Conservation (phyloP, 2,329 filamentous ascomycete species). For the Aspergillus sclerotialis region DNA sequence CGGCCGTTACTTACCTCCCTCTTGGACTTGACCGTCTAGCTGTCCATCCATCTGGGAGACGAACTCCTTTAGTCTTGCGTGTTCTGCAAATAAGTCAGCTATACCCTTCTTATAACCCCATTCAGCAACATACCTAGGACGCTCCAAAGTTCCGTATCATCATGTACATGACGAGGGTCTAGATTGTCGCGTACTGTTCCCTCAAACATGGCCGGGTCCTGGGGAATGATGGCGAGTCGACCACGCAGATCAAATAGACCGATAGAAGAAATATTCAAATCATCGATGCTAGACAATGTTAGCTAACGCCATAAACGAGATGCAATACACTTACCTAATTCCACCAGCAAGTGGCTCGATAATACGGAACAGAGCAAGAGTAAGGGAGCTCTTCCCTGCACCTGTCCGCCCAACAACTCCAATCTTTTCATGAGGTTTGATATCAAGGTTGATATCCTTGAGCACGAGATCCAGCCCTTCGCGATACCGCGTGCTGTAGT, state of each 20-base stretch:
- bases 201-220: slow-evolving; percentile 94
- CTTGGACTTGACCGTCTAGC: slow-evolving; percentile 81
- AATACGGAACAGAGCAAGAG: slow-evolving; percentile 86
- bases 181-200: slow-evolving; percentile 90
- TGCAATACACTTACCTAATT: slow-evolving; percentile 46
- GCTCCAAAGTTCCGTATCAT: slow-evolving; percentile 96
- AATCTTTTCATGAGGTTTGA: slow-evolving; percentile 96
- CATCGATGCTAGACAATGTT: slow-evolving; percentile 62
- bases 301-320: slow-evolving; percentile 6
- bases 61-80: slow-evolving; percentile 89
- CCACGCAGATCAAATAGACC: slow-evolving; percentile 82
- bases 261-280: slow-evolving; percentile 81
- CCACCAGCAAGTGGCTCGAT: slow-evolving; percentile 79
- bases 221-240: slow-evolving; percentile 90
- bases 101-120: slow-evolving; percentile 3
- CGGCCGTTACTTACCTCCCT: slow-evolving; percentile 67
- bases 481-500: slow-evolving; percentile 91
- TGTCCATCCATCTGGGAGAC: slow-evolving; percentile 79
- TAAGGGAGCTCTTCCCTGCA: slow-evolving; percentile 91
- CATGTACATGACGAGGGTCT: slow-evolving; percentile 88
- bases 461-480: slow-evolving; percentile 84
- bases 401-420: slow-evolving; percentile 94
- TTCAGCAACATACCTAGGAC: slow-evolving; percentile 64
- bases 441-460: slow-evolving; percentile 84
- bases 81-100: slow-evolving; percentile 56